Evolutionary conservation across 2,329 filamentous ascomycete species (phyloP).

Genomic region (Pestalotiopsis sp.): DNA sequence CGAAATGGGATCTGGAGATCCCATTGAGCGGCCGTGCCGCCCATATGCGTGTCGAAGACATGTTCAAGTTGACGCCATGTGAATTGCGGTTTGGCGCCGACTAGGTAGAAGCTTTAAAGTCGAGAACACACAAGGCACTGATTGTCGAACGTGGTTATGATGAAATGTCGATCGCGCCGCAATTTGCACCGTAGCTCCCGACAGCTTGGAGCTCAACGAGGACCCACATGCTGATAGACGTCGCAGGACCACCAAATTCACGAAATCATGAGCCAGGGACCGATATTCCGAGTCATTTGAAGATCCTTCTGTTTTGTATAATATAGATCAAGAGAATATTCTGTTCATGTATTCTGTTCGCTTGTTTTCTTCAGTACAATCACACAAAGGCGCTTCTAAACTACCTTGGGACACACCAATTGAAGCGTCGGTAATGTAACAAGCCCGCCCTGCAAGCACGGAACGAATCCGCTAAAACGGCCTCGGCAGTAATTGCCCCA

Average conservation of each 20-base stretch:
- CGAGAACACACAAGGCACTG: background rate
- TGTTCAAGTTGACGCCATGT: conserved; percentile 4
- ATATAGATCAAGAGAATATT: no score
- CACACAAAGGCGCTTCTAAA: no score
- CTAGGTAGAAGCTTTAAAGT: background rate
- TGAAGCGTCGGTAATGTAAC: background rate
- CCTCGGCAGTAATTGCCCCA: conserved; percentile 12
- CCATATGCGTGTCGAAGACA: conserved; percentile 8
- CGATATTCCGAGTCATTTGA: background rate
- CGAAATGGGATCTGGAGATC: background rate
- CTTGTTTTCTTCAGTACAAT: no score
- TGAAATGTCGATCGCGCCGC: conserved; percentile 3
- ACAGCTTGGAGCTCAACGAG: conserved; percentile 2
- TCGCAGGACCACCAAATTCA: background rate
- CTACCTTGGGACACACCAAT: no score
- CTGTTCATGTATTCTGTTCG: no score
- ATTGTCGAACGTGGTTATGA: background rate
- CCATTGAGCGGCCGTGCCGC: conserved; percentile 10
- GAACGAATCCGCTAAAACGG: conserved; percentile 7
- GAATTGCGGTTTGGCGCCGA: background rate
- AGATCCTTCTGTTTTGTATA: no score
- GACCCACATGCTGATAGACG: background rate
- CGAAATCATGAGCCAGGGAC: background rate
- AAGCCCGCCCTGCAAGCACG: background rate
- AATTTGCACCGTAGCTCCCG: conserved; percentile 9